Evolutionary conservation across 345 rosid species (phyloP).

Genomic region (Clausena lansium): DNA sequence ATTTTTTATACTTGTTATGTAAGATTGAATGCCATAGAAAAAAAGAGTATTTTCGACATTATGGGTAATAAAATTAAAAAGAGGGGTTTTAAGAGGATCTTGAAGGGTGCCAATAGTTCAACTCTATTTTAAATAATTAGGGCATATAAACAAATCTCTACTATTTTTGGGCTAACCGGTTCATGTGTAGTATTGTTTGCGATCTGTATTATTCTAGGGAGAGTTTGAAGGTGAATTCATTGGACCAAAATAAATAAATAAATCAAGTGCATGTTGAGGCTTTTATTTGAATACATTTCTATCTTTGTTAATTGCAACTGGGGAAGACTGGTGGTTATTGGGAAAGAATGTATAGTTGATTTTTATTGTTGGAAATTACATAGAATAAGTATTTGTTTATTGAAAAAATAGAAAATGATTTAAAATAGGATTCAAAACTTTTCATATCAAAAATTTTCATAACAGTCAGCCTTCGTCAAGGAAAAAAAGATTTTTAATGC

Average conservation of each 20-base stretch:
- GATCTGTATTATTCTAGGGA: background rate
- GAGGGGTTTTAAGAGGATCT: too few relatives aligned
- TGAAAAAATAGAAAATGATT: background rate
- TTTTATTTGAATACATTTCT: background rate
- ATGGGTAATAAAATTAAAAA: too few relatives aligned
- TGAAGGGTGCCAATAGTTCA: too few relatives aligned
- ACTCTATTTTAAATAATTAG: background rate
- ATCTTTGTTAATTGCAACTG: background rate
- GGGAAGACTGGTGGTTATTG: background rate
- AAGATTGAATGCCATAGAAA: too few relatives aligned
- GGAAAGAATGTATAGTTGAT: background rate
- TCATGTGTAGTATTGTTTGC: background rate
- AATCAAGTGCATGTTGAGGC: background rate
- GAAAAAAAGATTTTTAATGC: background rate
- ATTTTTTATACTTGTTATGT: too few relatives aligned
- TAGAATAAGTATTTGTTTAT: background rate
- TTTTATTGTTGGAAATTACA: too few relatives aligned
- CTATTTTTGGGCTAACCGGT: background rate
- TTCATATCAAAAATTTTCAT: background rate
- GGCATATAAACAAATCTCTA: background rate
- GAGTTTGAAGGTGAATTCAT: background rate
- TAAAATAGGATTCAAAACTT: background rate
- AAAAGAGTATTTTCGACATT: too few relatives aligned
- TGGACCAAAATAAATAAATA: background rate
- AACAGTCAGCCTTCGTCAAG: background rate